Conservation (phyloP, 148 eudicot species). For the Rhododendron simsii region DNA sequence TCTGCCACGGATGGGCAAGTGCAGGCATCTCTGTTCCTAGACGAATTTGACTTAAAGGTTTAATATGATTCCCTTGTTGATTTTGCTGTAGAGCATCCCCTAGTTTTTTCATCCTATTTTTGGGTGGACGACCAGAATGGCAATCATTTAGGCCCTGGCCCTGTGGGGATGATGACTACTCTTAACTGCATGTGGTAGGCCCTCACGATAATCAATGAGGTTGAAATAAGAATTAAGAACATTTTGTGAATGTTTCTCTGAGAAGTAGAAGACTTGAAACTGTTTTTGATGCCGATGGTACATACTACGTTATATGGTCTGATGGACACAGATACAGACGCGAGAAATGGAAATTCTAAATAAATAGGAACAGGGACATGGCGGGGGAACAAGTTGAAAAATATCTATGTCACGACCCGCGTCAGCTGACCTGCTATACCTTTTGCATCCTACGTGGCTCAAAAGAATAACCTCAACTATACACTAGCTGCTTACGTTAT, state of each 20-base stretch:
- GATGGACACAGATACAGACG: neutral
- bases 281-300: neutral
- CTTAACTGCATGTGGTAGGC: neutral
- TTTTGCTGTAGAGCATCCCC: neutral
- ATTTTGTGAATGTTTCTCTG: neutral
- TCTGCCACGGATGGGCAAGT: conserved; percentile 22
- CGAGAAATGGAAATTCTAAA: neutral
- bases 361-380: neutral
- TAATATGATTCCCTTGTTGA: neutral
- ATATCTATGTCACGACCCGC: too few relatives aligned
- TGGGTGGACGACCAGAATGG: neutral
- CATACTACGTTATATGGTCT: neutral
- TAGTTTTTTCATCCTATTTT: neutral
- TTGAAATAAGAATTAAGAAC: neutral
- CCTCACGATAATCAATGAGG: too few relatives aligned
- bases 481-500: too few relatives aligned
- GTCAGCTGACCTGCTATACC: too few relatives aligned
- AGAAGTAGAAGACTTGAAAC: neutral
- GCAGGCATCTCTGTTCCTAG: conserved; percentile 35
- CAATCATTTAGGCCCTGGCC: neutral
- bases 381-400: neutral
- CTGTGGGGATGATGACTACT: neutral
- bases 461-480: too few relatives aligned
- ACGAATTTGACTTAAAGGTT: conserved; percentile 54
- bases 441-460: too few relatives aligned